Evolutionary conservation across 176 grass and related monocot genomes (phyloP).

Genomic region (Luzula sylvatica): DNA sequence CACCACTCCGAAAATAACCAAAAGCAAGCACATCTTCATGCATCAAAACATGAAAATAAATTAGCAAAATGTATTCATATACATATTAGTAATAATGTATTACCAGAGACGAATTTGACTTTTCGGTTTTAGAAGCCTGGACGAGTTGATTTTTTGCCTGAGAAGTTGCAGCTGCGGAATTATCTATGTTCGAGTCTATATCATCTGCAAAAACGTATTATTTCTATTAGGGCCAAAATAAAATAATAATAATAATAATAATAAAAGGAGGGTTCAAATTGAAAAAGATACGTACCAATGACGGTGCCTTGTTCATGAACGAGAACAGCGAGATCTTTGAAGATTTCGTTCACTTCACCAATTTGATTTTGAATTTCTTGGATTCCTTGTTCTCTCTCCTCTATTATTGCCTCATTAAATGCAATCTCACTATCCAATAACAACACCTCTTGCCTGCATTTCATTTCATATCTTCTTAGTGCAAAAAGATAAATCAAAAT

Average conservation of each 20-base stretch:
- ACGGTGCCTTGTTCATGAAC: constrained; percentile 72
- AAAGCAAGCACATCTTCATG: constrained; percentile 36
- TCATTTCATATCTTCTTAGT: constrained; percentile 9
- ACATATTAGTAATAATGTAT: not conserved
- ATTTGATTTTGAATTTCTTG: constrained; percentile 97
- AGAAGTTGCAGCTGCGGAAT: constrained; percentile 45
- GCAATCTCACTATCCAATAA: constrained; percentile 91
- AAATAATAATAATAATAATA: not conserved
- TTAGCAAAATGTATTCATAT: not conserved
- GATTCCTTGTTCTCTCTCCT: constrained; percentile 90
- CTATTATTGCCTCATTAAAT: constrained; percentile 90
- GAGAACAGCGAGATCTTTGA: constrained; percentile 90
- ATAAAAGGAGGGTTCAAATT: not conserved
- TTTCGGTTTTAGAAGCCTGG: constrained; percentile 71
- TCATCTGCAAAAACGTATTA: constrained; percentile 56
- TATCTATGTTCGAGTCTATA: constrained; percentile 67
- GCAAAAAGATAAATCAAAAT: not conserved
- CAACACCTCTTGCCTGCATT: constrained; percentile 66
- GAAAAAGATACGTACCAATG: constrained; percentile 39
- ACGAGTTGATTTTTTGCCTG: constrained; percentile 49
- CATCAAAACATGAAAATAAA: not conserved
- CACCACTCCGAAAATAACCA: constrained; percentile 39
- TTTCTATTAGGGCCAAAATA: not conserved
- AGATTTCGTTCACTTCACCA: constrained; percentile 84
- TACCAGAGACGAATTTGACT: constrained; percentile 86